Base-by-base conservation (phyloP, 2,329 filamentous ascomycete genomes). In the Fusarium sp. region DNA sequence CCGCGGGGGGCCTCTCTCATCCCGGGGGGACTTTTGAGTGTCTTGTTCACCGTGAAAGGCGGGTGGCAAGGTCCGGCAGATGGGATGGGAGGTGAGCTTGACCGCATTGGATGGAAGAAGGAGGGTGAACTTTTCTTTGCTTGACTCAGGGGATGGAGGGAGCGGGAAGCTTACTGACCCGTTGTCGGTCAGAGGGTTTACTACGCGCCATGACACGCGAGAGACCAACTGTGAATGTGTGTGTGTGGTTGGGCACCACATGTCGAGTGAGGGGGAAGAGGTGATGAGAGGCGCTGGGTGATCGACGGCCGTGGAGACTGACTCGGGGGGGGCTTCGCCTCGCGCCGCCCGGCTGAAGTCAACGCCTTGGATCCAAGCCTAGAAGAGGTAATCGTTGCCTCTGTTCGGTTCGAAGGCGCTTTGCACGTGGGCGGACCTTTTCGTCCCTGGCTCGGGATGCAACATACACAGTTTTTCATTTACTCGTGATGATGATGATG, bases 11-110 rank as follows among this genome's bases (percentile, higher is more conserved):
- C 18, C 22, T 27, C 25, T 31, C 59, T 71, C 68, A 65, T 56
- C 58, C 36, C 52, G 60, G 63, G 67, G 71, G 71, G 65, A 69
- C 71, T 74, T 74, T 74, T 74, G 70, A 47, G 29, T 42, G 38
- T 27, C 14, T 40, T 27, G 57, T 60, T 35, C 20, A 18, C 36
- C 36, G 22, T 36, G 57, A 31, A 47, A 25, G 33, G 29, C 59
- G 59, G 59, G 42, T 16, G 45, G 45, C 45, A 74, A 56, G 69
- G 35, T 66, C 68, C 68, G 71, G 71, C 71, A 74, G 68, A 72
- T 74, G 60, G 35, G 63, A 74, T 33, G 9, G 25, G 45, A 18
- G 16, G 16, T 9, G 16, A n/a, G 22, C 45, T 72, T 69, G 60
- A 72, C 58, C 66, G 64, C 65, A 69, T 72, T 42, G 38, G 59